phyloP scores from a whole-genome alignment of 164 flowering plant species.

The Kingdonia uniflora region DNA sequence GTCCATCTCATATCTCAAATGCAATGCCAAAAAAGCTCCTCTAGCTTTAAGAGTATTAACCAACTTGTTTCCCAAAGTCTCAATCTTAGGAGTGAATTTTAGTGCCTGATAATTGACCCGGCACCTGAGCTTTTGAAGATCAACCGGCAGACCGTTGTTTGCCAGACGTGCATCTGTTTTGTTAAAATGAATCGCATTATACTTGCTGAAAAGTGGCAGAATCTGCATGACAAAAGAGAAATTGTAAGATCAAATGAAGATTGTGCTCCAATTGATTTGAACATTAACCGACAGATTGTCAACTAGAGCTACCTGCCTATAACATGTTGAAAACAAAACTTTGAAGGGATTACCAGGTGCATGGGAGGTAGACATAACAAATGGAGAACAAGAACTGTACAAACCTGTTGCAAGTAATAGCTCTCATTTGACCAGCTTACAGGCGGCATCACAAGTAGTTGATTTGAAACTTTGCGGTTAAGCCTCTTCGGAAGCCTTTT shows the following conservation, averaged over 20 bases:
- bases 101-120: conserved; percentile 75
- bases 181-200: conserved; percentile 75
- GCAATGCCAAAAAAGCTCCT: conserved; percentile 87
- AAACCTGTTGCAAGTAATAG: conserved; percentile 60
- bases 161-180: conserved; percentile 88
- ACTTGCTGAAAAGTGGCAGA: conserved; percentile 73
- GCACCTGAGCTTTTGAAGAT: conserved; percentile 82
- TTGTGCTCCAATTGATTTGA: too few relatives aligned
- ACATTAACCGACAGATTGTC: too few relatives aligned
- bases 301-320: too few relatives aligned
- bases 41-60: conserved; percentile 52
- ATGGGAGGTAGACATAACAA: neutral
- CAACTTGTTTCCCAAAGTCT: conserved; percentile 75
- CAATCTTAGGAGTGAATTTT: conserved; percentile 77
- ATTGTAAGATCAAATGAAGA: too few relatives aligned
- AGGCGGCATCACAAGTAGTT: conserved; percentile 66
- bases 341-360: too few relatives aligned
- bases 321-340: conserved; percentile 1
- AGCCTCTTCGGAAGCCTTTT: conserved; percentile 76
- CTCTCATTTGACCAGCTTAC: conserved; percentile 89
- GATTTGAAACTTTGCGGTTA: conserved; percentile 51
- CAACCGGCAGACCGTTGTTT: conserved; percentile 66
- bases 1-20: conserved; percentile 98
- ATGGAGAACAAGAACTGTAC: neutral
- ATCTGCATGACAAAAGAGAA: conserved; percentile 30